Evolutionary conservation across 208 protist species (phyloP), one percentile per base, ranked within the genome.

Genomic region (Crithidia expoeki): DNA sequence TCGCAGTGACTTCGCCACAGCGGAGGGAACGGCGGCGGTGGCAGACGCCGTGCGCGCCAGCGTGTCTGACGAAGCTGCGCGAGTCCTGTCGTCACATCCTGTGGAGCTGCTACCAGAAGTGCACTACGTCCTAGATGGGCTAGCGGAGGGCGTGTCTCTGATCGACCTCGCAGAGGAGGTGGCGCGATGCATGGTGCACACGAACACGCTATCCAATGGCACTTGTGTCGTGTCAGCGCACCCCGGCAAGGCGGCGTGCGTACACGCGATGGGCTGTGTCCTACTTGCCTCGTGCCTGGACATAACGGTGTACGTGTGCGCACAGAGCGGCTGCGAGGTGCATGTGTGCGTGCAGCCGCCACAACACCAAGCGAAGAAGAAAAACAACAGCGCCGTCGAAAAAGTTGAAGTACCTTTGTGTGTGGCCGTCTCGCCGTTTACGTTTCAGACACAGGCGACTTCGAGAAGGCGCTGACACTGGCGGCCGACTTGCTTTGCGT

Each of bases 211-310:
- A 17, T 69, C 77, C 3, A 86, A 90, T 42, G 91, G 88, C 33
- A 64, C 71, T 30, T 80, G 85, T 47, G 78, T 88, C 4, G 85
- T 92, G n/a, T 68, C 55, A 16, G 63, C 79, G 0, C 63, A 69
- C 33, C 21, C 40, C 7, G 80, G 75, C 2, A 47, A 53, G 34
- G 85, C 71, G 21, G 68, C 70, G 53, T 79, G 80, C 21, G 68
- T 93, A 27, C 89, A 93, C 62, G 74, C 73, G 21, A 66, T 92
- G 23, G 92, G 83, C 5, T 65, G 57, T 2, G 74, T 84, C 12
- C 77, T 96, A 11, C 57, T 94, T 9, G 81, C 89, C 32, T 81
- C 82, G 17, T 94, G 89, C 47, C 69, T 96, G n/a, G 79, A 92
- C 38, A 65, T 93, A 12, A 58, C 58, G 23, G 32, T 94, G 6